A percentile compares a stretch with the other conserved stretches of the same genome.
Conservation (phyloP, 2,329 filamentous ascomycete genomes). For the Lecanicillium sp. region DNA sequence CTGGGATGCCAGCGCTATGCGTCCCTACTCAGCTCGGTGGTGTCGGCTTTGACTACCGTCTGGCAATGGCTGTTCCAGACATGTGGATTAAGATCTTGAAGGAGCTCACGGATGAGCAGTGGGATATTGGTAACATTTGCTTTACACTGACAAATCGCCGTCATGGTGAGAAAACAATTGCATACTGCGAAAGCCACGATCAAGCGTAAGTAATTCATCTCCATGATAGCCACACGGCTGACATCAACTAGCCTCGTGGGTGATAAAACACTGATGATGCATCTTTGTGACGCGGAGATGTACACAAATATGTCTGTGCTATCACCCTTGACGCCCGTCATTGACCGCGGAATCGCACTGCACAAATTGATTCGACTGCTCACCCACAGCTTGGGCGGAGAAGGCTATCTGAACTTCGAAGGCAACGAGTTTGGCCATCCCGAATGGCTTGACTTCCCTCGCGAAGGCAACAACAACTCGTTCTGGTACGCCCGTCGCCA, state of each 20-base stretch:
- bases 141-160: conserved; percentile 88
- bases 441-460: conserved; percentile 97
- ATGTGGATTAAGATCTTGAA: conserved; percentile 99
- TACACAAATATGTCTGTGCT: conserved; percentile 96
- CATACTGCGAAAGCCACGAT: conserved; percentile 94
- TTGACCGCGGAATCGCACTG: conserved; percentile 83
- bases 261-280: conserved; percentile 96
- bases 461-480: conserved; percentile 85
- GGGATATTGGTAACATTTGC: conserved; percentile 81
- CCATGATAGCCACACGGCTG: conserved; percentile 19
- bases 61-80: conserved; percentile 96
- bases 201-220: conserved; percentile 66
- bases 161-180: conserved; percentile 96
- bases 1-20: conserved; percentile 96
- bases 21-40: conserved; percentile 79
- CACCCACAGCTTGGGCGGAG: conserved; percentile 85
- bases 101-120: conserved; percentile 83
- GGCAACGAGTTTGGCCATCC: conserved; percentile 98
- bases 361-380: conserved; percentile 98
- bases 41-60: conserved; percentile 92
- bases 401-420: conserved; percentile 97
- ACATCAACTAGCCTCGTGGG: conserved; percentile 66
- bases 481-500: conserved; percentile 94
- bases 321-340: conserved; percentile 76
- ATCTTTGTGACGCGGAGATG: conserved; percentile 93